phyloP scores from a whole-genome alignment of 148 eudicot species.

The Rhododendron vialii region DNA sequence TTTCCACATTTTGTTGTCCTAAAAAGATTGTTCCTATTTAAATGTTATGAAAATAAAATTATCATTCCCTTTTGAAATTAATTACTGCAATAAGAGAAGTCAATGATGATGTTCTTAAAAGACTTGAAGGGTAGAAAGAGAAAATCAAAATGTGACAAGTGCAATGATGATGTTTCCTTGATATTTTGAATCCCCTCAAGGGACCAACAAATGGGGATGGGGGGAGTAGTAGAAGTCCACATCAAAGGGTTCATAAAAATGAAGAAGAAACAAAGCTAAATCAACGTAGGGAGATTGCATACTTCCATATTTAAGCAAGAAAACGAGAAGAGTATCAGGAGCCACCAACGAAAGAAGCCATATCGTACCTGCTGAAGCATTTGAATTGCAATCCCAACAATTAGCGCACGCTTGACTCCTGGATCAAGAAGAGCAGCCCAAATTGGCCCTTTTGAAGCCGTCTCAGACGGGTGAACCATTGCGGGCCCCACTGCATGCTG shows the following conservation, averaged over 20 bases:
- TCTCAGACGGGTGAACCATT: slow-evolving; percentile 56
- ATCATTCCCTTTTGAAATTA: not conserved
- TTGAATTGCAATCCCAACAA: slow-evolving; percentile 80
- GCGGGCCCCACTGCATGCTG: slow-evolving; percentile 60
- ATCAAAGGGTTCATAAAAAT: not conserved
- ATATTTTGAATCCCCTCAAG: not conserved
- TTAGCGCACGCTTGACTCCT: slow-evolving; percentile 65
- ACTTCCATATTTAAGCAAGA: not conserved
- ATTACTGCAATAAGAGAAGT: not conserved
- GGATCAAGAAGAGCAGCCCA: slow-evolving; percentile 76
- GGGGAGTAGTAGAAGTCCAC: not conserved
- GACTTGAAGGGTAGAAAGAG: not conserved
- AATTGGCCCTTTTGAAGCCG: slow-evolving; percentile 27
- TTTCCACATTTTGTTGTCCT: not conserved
- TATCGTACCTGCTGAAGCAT: slow-evolving; percentile 73
- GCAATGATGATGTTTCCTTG: not conserved
- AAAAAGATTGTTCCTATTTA: not conserved
- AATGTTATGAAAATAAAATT: not conserved
- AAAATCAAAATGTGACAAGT: not conserved
- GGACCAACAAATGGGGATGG: not conserved
- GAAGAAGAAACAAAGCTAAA: not conserved
- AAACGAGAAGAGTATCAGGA: not conserved
- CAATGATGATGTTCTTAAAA: not conserved
- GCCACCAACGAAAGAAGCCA: not conserved
- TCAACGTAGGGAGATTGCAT: not conserved